These are phyloP conservation scores for Clarireedia paspali DNA, from an alignment of 2,329 filamentous ascomycete species.

Conservation along the genomic window DNA sequence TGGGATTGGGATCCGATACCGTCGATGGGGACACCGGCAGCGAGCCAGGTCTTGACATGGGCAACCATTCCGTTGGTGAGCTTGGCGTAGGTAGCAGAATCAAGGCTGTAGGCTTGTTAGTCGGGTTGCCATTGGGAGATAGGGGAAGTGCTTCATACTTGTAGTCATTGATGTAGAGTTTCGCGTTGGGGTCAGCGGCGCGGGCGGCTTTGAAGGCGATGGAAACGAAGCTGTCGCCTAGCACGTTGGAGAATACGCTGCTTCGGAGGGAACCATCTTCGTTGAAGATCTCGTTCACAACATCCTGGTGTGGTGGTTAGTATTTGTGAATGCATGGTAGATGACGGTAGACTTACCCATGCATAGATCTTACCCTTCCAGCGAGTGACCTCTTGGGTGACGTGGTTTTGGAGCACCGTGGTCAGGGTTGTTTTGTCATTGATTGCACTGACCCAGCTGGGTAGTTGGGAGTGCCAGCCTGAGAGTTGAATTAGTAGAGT, in stretches of 20 bases:
- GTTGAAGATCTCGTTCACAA: conserved; percentile 57
- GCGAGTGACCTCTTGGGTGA: conserved; percentile 46
- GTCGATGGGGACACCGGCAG: conserved; percentile 55
- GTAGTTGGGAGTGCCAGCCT: conserved; percentile 52
- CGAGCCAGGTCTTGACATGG: conserved; percentile 57
- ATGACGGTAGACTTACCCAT: conserved; percentile 31
- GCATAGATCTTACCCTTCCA: conserved; percentile 57
- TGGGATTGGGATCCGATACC: conserved; percentile 40
- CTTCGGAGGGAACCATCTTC: conserved; percentile 23
- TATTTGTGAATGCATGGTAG: neutral
- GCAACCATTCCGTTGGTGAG: conserved; percentile 46
- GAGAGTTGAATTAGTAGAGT: too few relatives aligned
- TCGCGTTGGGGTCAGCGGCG: conserved; percentile 56
- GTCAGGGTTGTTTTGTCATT: conserved; percentile 40
- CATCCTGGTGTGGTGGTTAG: conserved; percentile 35
- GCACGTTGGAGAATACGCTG: conserved; percentile 55
- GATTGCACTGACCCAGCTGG: conserved; percentile 51
- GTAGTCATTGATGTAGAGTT: conserved; percentile 71
- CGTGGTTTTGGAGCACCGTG: conserved; percentile 50
- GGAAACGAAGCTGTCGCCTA: conserved; percentile 62
- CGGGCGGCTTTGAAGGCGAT: conserved; percentile 65
- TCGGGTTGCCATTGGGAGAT: neutral
- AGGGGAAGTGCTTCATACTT: conserved; percentile 45
- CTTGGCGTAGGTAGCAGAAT: conserved; percentile 51
- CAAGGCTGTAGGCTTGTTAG: conserved; percentile 44